Conservation (phyloP, 2,329 filamentous ascomycete genomes). For the Remersonia thermophila region DNA sequence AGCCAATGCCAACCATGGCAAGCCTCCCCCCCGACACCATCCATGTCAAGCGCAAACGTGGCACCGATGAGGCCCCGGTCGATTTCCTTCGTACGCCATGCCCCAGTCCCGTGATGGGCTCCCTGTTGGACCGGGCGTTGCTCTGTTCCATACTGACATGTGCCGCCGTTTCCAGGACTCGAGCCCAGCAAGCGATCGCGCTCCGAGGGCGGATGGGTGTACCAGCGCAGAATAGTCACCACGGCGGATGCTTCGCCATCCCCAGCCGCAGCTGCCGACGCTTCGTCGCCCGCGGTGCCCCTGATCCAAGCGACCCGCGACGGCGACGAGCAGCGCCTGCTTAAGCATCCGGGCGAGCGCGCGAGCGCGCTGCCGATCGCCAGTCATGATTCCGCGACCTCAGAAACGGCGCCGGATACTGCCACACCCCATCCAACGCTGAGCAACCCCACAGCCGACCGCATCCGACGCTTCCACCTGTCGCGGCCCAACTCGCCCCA, state of each 20-base stretch:
- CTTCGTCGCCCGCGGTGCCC: constrained; percentile 22
- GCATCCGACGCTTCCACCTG: constrained; percentile 18
- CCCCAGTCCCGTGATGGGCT: constrained; percentile 1
- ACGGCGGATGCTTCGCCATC: too few species aligned
- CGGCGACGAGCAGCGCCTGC: constrained; percentile 21
- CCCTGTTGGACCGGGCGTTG: constrained; percentile 6
- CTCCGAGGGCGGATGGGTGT: constrained; percentile 36
- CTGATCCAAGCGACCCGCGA: constrained; percentile 37
- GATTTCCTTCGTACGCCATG: constrained; percentile 39
- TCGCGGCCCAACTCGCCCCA: constrained; percentile 11
- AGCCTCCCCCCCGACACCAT: constrained; percentile 43
- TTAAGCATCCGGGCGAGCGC: constrained; percentile 12
- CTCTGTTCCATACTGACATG: too few species aligned
- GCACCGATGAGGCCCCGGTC: constrained; percentile 39
- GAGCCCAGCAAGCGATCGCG: constrained; percentile 43
- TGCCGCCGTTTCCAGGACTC: constrained; percentile 28
- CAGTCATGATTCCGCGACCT: constrained; percentile 1
- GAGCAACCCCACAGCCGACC: constrained; percentile 5
- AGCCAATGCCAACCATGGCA: constrained; percentile 31
- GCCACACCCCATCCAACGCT: neutral
- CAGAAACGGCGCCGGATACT: neutral
- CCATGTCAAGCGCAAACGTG: constrained; percentile 49
- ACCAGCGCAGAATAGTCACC: constrained; percentile 32
- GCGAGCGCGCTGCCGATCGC: constrained; percentile 5
- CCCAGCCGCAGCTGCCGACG: too few species aligned